These are phyloP conservation scores for Solanum appendiculatum DNA, from an alignment of 257 asterid genomes.

Conservation along the genomic window DNA sequence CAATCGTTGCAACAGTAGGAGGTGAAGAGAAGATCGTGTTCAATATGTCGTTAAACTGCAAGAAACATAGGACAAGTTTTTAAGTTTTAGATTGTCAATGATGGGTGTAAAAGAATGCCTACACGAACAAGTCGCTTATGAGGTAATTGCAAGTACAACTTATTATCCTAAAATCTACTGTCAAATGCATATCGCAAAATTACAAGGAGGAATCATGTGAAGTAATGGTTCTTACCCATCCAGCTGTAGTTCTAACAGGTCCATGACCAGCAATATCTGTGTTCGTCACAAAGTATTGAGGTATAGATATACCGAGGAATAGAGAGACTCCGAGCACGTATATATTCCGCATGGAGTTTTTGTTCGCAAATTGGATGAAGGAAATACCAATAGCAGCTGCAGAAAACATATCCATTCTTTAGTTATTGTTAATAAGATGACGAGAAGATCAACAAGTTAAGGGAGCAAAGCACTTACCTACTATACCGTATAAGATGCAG, in stretches of 20 bases:
- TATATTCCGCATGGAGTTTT: constrained; percentile 87
- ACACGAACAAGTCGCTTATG: not conserved
- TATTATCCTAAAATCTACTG: not conserved
- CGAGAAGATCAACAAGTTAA: not conserved
- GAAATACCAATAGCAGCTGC: constrained; percentile 92
- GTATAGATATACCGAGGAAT: constrained; percentile 75
- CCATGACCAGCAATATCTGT: constrained; percentile 73
- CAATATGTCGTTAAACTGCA: constrained; percentile 83
- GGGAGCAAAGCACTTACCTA: constrained; percentile 43
- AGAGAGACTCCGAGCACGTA: constrained; percentile 67
- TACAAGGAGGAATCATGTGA: not conserved
- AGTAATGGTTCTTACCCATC: constrained; percentile 66
- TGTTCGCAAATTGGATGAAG: constrained; percentile 76
- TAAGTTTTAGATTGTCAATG: not conserved
- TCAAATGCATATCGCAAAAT: not conserved
- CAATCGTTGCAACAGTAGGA: constrained; percentile 69
- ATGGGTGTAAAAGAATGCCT: not conserved
- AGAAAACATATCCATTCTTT: not conserved
- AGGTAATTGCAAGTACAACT: not conserved
- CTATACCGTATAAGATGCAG: constrained; percentile 81
- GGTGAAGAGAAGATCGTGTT: constrained; percentile 85
- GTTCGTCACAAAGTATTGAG: constrained; percentile 76
- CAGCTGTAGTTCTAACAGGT: constrained; percentile 72
- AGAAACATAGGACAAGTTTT: not conserved
- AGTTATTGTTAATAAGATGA: not conserved